Evolutionary conservation across 164 flowering plant genomes (phyloP).

Genomic region (Santalum album): DNA sequence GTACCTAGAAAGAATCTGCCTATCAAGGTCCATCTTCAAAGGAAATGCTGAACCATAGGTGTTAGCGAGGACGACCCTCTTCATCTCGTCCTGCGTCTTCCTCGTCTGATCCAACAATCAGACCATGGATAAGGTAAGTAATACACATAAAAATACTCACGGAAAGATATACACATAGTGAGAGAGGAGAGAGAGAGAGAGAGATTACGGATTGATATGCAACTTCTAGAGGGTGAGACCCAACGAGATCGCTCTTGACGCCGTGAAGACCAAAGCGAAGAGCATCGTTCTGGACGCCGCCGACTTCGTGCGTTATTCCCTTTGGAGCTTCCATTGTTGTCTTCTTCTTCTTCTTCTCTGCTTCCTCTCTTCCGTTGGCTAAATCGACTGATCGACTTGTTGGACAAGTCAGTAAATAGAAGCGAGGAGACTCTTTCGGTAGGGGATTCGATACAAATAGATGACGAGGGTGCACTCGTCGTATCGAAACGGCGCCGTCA

Average conservation of each 20-base stretch:
- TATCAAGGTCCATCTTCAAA: slow-evolving; percentile 74
- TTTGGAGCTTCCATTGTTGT: slow-evolving; percentile 40
- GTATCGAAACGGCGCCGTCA: too few species aligned
- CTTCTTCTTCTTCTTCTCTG: slow-evolving; percentile 4
- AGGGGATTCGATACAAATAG: too few species aligned
- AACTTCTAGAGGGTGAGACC: slow-evolving; percentile 72
- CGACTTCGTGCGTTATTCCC: slow-evolving; percentile 50
- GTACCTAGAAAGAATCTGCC: slow-evolving; percentile 75
- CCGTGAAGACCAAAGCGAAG: slow-evolving; percentile 78
- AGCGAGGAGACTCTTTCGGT: too few species aligned
- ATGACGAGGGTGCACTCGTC: too few species aligned
- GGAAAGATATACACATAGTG: neutral
- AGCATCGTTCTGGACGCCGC: slow-evolving; percentile 45
- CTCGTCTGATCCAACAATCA: too few species aligned
- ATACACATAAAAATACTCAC: neutral
- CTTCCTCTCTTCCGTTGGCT: neutral
- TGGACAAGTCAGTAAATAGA: neutral
- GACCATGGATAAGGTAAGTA: neutral
- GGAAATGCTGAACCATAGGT: slow-evolving; percentile 81
- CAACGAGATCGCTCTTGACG: slow-evolving; percentile 69
- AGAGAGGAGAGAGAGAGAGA: neutral
- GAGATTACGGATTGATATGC: too few species aligned
- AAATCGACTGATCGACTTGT: neutral
- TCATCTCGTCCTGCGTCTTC: slow-evolving; percentile 38
- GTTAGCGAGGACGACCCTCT: slow-evolving; percentile 37